Evolutionary conservation across 164 flowering plant genomes (phyloP).

Genomic region (Tetrastigma voinierianum): DNA sequence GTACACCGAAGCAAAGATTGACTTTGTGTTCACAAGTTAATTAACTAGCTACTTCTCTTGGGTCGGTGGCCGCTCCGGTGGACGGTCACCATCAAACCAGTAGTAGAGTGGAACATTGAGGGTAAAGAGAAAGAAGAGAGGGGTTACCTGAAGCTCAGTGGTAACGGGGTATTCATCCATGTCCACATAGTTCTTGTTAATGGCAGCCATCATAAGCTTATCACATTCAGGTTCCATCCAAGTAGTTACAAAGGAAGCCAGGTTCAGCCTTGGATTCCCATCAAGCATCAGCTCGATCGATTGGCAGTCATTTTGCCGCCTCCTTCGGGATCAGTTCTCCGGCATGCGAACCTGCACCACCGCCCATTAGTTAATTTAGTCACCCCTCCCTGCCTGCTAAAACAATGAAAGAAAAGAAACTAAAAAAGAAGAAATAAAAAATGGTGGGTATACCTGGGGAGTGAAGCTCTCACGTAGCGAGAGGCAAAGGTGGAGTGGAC

Average conservation of each 20-base stretch:
- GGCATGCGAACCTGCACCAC: slow-evolving; percentile 53
- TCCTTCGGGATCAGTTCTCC: slow-evolving; percentile 63
- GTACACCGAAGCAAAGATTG: too few species aligned
- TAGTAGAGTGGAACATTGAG: too few species aligned
- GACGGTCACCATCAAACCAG: too few species aligned
- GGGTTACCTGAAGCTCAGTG: slow-evolving; percentile 33
- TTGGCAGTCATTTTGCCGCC: slow-evolving; percentile 62
- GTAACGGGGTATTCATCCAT: slow-evolving; percentile 46
- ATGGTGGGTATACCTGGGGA: slow-evolving; percentile 42
- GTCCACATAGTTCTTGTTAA: slow-evolving; percentile 43
- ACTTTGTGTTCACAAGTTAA: too few species aligned
- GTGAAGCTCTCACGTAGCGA: slow-evolving; percentile 47
- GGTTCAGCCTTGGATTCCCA: slow-evolving; percentile 58
- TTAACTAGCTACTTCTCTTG: too few species aligned
- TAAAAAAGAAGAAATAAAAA: not conserved
- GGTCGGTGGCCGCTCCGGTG: too few species aligned
- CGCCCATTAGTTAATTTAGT: not conserved
- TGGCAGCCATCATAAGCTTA: slow-evolving; percentile 35
- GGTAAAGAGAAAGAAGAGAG: not conserved
- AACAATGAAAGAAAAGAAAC: not conserved
- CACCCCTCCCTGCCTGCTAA: not conserved
- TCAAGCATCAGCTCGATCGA: slow-evolving; percentile 65
- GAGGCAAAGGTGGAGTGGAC: slow-evolving; percentile 64
- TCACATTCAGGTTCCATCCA: slow-evolving; percentile 44
- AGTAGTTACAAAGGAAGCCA: slow-evolving; percentile 53